Conservation (phyloP, 768 basidiomycete species). For the Lactarius psammicola region DNA sequence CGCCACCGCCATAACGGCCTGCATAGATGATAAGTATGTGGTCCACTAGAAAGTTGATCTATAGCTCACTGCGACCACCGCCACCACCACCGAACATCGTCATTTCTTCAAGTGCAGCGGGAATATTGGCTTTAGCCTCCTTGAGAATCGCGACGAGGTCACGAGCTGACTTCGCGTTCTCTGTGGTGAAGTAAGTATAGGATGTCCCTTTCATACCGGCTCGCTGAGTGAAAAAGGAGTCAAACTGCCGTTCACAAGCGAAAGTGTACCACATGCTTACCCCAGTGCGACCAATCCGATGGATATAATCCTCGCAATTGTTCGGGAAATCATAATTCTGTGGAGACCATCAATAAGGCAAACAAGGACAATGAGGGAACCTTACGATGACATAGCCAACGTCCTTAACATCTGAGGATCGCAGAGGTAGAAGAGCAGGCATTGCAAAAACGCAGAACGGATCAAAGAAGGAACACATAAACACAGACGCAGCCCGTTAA, state of each 20-base stretch:
- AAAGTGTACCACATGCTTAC: constrained; percentile 41
- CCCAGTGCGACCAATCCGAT: constrained; percentile 97
- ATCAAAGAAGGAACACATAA: constrained; percentile 35
- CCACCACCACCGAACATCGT: constrained; percentile 81
- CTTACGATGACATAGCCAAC: constrained; percentile 94
- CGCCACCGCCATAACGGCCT: constrained; percentile 61
- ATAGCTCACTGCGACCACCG: constrained; percentile 61
- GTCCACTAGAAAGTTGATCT: not conserved
- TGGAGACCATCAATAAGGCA: not conserved
- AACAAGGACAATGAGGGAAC: constrained; percentile 30
- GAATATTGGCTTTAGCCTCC: constrained; percentile 83
- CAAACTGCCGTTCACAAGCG: not conserved
- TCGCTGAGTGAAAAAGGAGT: constrained; percentile 48
- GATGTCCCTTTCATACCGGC: constrained; percentile 90
- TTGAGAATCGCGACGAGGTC: constrained; percentile 84
- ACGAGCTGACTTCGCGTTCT: constrained; percentile 91
- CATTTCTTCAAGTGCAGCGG: constrained; percentile 93
- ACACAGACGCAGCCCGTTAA: constrained; percentile 48
- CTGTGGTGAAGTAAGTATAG: constrained; percentile 96
- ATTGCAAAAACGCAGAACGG: constrained; percentile 31
- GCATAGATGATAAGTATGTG: constrained; percentile 17
- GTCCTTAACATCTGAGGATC: constrained; percentile 91
- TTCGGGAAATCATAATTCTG: constrained; percentile 98
- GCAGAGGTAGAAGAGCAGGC: constrained; percentile 31
- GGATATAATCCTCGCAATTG: constrained; percentile 97